Evolutionary conservation across 108 stramenopile species (phyloP), one percentile per base, ranked within the genome.

Genomic region (Nannochloropsis salina): DNA sequence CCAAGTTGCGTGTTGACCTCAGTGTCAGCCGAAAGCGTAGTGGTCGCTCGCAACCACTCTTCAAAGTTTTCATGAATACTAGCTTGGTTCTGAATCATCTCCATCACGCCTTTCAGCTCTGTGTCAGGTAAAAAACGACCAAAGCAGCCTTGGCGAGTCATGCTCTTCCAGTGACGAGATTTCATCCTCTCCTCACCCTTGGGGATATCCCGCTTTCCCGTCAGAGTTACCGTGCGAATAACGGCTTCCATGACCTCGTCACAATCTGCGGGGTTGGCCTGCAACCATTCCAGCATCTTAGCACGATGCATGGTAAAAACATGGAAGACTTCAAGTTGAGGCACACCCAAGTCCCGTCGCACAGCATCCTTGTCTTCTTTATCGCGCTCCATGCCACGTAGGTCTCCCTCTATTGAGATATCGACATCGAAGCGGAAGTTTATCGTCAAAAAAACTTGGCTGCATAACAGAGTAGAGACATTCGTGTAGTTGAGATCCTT

Each of bases 371-470:
- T 74, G n/a, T 74, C 61, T n/a, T 74, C 61, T 6, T 74, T 74
- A 4, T 74, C 85, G 43, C 85, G 83, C 87, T 90, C 88, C 22
- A 88, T 45, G 21, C 89, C 85, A 20, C 42, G 42, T 6, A 44
- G 45, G 5, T 87, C 87, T 11, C 43, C 82, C 40, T 95, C 94
- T 15, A 93, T 90, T 83, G 91, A 93, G 82, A 96, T 94, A 79
- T 96, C 95, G 80, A 99, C 90, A 86, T 97, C 95, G 91, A 97
- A 99, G 47, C 96, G 94, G 86, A 95, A 96, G 86, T 99, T 98
- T 86, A 98, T 97, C 81, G 95, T 97, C 44, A 99, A 87, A 89
- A 95, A 99, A 18, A 99, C 96, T 90, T 99, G 97, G 1, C 96
- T 96, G 12, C 95, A 94, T 61, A 99, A 90, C 1, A 97, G 83